Evolutionary conservation across 305 asterid genomes (phyloP), one percentile per base, ranked within the genome.

Genomic region (Coffea humblotiana): DNA sequence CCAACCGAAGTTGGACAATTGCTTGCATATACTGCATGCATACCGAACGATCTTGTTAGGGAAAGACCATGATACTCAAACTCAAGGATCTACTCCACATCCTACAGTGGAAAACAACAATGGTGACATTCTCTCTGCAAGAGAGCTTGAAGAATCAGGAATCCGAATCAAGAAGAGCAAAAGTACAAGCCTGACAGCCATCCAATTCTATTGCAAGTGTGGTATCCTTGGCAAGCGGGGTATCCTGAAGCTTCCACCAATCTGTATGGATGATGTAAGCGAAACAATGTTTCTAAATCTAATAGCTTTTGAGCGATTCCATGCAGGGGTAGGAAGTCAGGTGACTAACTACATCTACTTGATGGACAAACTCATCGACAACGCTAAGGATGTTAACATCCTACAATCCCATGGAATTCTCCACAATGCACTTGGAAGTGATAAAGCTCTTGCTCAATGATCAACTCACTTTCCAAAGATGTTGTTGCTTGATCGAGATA

Each of bases 331-430:
- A 3, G 87, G 89, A 23, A 86, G 87, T 43, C 90, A 90, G 29
- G 84, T 89, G 8, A 86, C 91, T 2, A 80, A 89, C 1, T 89
- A 86, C 83, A 80, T 88, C 10, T 90, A 83, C 27, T 89, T 90
- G 82, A 89, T 89, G 93, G 92, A 88, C 83, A 87, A 81, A 82
- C 86, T 89, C 65, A 87, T 89, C 11, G 89, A 87, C 82, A 84
- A 78, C 18, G 83, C 86, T 6, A 66, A 71, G 64, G 95, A 91
- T 14, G 89, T 91, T 43, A 82, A 88, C 71, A 82, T 89, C 21
- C 82, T 89, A 32, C 90, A 90, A 72, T 67, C 87, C 4, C 65
- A 76, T 23, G 86, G 88, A 0, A 82, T 91, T 19, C 80, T 86
- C 49, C 83, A 66, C 40, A 82, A 79, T 40, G 77, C 74, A 6